Base-by-base conservation (phyloP, 2,329 filamentous ascomycete genomes). In the Claviceps africana region DNA sequence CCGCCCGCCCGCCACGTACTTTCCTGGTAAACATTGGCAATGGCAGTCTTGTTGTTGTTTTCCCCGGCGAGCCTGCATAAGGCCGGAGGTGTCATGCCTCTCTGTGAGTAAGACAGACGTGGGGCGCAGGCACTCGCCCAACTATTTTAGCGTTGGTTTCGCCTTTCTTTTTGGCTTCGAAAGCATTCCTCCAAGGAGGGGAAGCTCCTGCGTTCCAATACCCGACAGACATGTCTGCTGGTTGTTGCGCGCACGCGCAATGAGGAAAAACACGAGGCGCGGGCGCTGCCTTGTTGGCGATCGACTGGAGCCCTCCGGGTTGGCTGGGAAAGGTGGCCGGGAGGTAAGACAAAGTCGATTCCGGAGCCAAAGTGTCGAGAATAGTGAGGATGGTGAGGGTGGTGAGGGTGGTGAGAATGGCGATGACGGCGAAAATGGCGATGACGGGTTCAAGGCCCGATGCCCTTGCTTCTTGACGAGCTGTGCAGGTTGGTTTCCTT, bases 171-270 rank as follows among this genome's bases (percentile, higher is more conserved):
- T 53, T 55, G 40, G 44, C 35, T 25, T 31, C 19, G 19, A 45
- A 45, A 45, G 46, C 55, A 56, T 56, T 56, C 55, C 55, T 47
- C 13, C 4, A 15, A 31, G 40, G 54, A 51, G 51, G 53, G 48
- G 51, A 39, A 49, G 33, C 39, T 51, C 22, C 22, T 48, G 31
- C 39, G 35, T 37, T 53, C 30, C 52, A 48, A 22, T 39, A 19
- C 48, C 30, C 8, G n/a, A 11, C 33, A n/a, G n/a, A n/a, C n/a
- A 35, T 42, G 17, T 22, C 47, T 13, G 33, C 13, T 37, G 15
- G 33, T 39, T 13, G 37, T 31, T 43, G 42, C 43, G 9, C 35
- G 37, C 4, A n/a, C 19, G 40, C 37, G 31, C 35, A 19, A 48
- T 39, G 40, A 17, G 47, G 31, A 22, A 31, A 33, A 48, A 48